phyloP scores from a whole-genome alignment of 2,329 filamentous ascomycete species.

The Cylindrodendrum hubeiense region DNA sequence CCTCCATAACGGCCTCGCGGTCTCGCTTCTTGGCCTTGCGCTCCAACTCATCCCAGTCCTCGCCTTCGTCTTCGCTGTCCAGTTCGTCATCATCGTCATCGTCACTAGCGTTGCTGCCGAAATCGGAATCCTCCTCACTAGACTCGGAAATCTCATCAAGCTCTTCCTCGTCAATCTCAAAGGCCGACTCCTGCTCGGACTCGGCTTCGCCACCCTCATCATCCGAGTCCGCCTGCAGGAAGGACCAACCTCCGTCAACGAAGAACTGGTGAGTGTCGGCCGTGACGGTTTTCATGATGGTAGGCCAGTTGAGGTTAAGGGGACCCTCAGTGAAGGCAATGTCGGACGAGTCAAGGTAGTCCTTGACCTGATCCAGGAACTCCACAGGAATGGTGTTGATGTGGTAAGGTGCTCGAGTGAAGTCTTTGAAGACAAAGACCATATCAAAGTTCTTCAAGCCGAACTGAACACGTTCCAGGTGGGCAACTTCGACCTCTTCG shows the following conservation, averaged over 20 bases:
- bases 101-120: conserved; percentile 88
- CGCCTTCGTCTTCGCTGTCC: conserved; percentile 78
- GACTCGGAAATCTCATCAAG: conserved; percentile 84
- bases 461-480: conserved; percentile 95
- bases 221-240: conserved; percentile 89
- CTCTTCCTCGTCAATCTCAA: conserved; percentile 90
- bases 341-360: conserved; percentile 96
- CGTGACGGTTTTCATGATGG: conserved; percentile 99
- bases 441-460: conserved; percentile 99
- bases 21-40: conserved; percentile 91
- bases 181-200: conserved; percentile 91
- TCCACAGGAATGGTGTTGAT: conserved; percentile 99
- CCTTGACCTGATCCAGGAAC: conserved; percentile 93
- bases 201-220: conserved; percentile 82
- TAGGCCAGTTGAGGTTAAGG: conserved; percentile 97
- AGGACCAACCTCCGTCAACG: conserved; percentile 93
- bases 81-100: conserved; percentile 76
- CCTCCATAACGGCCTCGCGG: conserved; percentile 64
- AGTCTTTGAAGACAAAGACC: conserved; percentile 98
- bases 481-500: conserved; percentile 95
- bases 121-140: conserved; percentile 88
- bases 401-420: conserved; percentile 88
- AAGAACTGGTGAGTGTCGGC: conserved; percentile 97
- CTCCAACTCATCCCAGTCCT: conserved; percentile 96
- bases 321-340: conserved; percentile 95